A percentile compares a stretch with the other conserved stretches of the same genome.
Evolutionary conservation across 1,139 yeast genomes (phyloP).

Genomic region (Barnettozyma hawaiiensis): DNA sequence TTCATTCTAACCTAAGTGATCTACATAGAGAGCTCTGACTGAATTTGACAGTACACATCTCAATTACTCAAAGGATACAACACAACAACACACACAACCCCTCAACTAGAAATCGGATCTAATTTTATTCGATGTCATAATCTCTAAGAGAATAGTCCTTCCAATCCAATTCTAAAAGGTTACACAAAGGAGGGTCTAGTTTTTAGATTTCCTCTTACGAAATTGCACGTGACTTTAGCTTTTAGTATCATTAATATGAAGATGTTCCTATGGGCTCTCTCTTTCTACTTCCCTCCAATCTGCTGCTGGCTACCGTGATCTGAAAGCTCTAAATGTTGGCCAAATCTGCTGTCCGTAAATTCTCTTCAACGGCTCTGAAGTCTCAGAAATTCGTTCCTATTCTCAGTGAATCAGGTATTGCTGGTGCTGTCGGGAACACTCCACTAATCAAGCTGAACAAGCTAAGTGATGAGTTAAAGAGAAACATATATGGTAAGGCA

Average conservation of each 20-base stretch:
- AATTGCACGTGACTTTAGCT: conserved; percentile 13
- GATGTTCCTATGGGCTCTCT: not conserved
- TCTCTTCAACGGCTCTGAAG: conserved; percentile 6
- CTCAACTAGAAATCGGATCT: not conserved
- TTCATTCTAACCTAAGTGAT: too few relatives aligned
- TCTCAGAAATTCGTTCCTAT: conserved; percentile 36
- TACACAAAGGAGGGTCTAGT: too few relatives aligned
- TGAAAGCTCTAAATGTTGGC: conserved; percentile 4
- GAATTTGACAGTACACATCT: not conserved
- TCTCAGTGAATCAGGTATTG: conserved; percentile 55
- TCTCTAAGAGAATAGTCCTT: not conserved
- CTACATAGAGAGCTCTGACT: not conserved
- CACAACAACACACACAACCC: not conserved
- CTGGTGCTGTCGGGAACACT: conserved; percentile 83
- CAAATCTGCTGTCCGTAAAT: conserved; percentile 9
- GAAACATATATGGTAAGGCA: conserved; percentile 83
- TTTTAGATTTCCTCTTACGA: not conserved
- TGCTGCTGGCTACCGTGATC: too few relatives aligned
- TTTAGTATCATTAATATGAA: not conserved
- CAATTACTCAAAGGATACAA: not conserved
- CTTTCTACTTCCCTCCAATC: too few relatives aligned
- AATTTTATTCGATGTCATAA: not conserved
- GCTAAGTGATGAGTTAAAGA: conserved; percentile 55
- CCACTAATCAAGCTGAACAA: conserved; percentile 66
- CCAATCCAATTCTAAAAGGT: too few relatives aligned